Base-by-base conservation (phyloP, 331 rosid genomes). In the Rosa hybrid region DNA sequence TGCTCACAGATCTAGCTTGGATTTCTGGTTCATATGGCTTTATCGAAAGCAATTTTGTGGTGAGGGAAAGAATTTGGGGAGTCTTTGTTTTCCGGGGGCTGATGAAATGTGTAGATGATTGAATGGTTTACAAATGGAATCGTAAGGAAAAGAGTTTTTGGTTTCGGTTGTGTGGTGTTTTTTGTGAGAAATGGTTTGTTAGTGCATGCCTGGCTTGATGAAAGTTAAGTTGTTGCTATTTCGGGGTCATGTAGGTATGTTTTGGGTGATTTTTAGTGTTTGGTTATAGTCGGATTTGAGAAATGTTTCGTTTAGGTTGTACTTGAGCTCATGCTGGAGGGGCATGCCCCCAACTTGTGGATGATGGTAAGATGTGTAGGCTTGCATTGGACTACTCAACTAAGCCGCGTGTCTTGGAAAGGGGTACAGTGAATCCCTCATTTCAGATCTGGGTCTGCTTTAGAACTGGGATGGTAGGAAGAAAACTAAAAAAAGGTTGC, bases 1-100 rank as follows among this genome's bases (percentile, higher is more conserved):
- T 27, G 72, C 63, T 7, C 12, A 50, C 63, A 64, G 74, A 77
- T 65, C 73, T 48, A 63, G 60, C 62, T 62, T 45, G 59, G 34
- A 18, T 63, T 46, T 64, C 12, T 23, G 72, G 80, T 11, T 44
- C 13, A 16, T 62, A 44, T 62, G 71, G 16, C 70, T 21, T 71
- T 50, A 27, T 14, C 60, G 4, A 34, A 71, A 1, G 17, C 30
- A 10, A 48, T 46, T 45, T 39, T 39, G 11, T 16, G 25, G 56
- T 7, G 44, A 60, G 45, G 39, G 69, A 12, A 46, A 30, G 11
- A 17, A 41, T 6, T 30, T 16, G 20, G 25, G 56, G 44, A 42
- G 5, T 17, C 18, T 21, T 75, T 42, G 30, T 17, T 30, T 45
- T 44, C 11, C 0, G 16, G 21, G 51, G 69, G 79, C 27, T 59